phyloP scores from a whole-genome alignment of 768 basidiomycete genomes.

The Tephrocybe sp. region DNA sequence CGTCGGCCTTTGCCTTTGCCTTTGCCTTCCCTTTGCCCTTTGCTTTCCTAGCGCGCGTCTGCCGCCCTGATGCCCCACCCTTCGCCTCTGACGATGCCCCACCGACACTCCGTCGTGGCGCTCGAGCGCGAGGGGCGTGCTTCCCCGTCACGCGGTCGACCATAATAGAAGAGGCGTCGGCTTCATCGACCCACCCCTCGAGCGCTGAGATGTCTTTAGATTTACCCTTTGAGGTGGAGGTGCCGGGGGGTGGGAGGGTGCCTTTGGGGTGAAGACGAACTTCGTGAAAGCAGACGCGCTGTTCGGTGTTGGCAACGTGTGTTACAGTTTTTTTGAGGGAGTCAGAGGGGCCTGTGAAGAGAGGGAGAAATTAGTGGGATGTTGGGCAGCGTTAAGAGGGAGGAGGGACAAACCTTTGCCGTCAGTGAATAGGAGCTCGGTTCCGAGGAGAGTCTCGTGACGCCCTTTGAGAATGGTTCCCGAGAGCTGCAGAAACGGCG shows the following conservation, averaged over 20 bases:
- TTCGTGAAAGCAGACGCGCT: slow-evolving; percentile 73
- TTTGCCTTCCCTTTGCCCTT: neutral
- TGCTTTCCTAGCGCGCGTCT: neutral
- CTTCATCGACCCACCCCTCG: slow-evolving; percentile 8
- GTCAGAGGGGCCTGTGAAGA: slow-evolving; percentile 40
- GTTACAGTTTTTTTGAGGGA: slow-evolving; percentile 49
- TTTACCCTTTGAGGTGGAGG: neutral
- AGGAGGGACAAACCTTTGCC: slow-evolving; percentile 47
- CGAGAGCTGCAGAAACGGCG: slow-evolving; percentile 75
- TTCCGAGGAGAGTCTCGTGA: slow-evolving; percentile 68
- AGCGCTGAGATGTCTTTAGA: slow-evolving; percentile 5
- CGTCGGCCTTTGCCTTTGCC: neutral
- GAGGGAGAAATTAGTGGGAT: slow-evolving; percentile 3
- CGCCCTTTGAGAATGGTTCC: slow-evolving; percentile 74
- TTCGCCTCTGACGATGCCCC: too few relatives aligned
- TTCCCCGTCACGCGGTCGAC: slow-evolving; percentile 31
- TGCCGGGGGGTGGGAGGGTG: neutral
- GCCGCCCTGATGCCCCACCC: neutral
- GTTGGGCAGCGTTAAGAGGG: neutral
- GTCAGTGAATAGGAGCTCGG: slow-evolving; percentile 76
- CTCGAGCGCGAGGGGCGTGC: slow-evolving; percentile 13
- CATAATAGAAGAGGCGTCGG: slow-evolving; percentile 10
- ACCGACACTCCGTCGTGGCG: too few relatives aligned
- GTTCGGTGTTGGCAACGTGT: slow-evolving; percentile 62
- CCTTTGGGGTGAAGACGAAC: slow-evolving; percentile 55